Evolutionary conservation across 495 filamentous ascomycete genomes (phyloP).

Genomic region (Recurvomyces mirabilis): DNA sequence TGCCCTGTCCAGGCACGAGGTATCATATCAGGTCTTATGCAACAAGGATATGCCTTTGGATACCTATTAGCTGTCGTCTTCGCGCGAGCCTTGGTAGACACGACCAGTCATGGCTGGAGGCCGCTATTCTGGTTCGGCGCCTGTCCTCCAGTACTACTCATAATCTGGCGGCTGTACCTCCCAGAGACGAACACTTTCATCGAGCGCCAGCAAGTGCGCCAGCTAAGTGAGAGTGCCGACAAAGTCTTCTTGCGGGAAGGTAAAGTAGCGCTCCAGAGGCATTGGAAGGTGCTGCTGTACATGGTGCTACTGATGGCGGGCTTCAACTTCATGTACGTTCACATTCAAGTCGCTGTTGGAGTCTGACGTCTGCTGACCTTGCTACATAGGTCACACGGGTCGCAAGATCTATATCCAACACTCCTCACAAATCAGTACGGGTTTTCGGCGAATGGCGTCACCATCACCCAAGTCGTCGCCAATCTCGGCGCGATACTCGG

Average conservation of each 20-base stretch:
- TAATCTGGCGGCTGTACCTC: slow-evolving; percentile 60
- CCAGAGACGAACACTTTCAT: slow-evolving; percentile 64
- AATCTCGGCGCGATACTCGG: slow-evolving; percentile 73
- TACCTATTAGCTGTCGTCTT: slow-evolving; percentile 74
- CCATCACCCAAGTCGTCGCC: slow-evolving; percentile 69
- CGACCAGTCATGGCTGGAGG: slow-evolving; percentile 64
- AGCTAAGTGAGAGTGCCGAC: slow-evolving; percentile 37
- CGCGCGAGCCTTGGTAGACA: slow-evolving; percentile 53
- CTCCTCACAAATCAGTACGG: slow-evolving; percentile 68
- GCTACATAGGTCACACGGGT: slow-evolving; percentile 87
- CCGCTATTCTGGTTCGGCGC: slow-evolving; percentile 83
- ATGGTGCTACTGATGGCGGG: slow-evolving; percentile 81
- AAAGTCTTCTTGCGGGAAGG: slow-evolving; percentile 63
- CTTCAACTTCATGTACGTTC: slow-evolving; percentile 88
- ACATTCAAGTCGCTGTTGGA: too few species aligned
- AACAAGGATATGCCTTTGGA: slow-evolving; percentile 84
- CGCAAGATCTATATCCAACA: slow-evolving; percentile 83
- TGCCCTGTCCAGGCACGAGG: slow-evolving; percentile 63
- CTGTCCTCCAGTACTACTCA: slow-evolving; percentile 65
- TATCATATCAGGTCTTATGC: slow-evolving; percentile 67
- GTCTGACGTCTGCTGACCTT: too few species aligned
- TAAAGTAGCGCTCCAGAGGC: slow-evolving; percentile 59
- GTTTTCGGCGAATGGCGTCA: slow-evolving; percentile 60
- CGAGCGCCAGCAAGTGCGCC: slow-evolving; percentile 50
- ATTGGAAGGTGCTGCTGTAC: slow-evolving; percentile 72